Conservation (phyloP, 495 filamentous ascomycete species). For the Penicillium crystallinum region DNA sequence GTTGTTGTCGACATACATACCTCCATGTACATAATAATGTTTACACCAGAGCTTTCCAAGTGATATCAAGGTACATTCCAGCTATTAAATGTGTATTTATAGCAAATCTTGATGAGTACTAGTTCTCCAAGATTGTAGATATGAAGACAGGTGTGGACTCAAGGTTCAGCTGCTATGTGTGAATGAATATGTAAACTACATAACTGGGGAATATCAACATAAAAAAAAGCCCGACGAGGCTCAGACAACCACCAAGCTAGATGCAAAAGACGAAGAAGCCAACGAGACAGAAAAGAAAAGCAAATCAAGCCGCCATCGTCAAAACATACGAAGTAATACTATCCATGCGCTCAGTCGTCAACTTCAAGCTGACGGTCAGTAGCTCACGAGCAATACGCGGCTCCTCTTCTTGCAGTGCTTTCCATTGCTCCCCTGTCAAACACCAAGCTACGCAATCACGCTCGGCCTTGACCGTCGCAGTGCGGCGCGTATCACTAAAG, state of each 20-base stretch:
- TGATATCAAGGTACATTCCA: no score
- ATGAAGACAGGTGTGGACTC: background rate
- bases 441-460: constrained; percentile 78
- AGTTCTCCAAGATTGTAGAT: background rate
- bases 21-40: no score
- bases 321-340: constrained; percentile 71
- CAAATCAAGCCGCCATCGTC: constrained; percentile 5
- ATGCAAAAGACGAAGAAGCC: background rate
- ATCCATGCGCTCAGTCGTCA: constrained; percentile 85
- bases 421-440: constrained; percentile 65
- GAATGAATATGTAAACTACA: background rate
- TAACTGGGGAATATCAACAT: background rate
- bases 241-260: constrained; percentile 4
- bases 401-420: constrained; percentile 58
- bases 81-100: no score
- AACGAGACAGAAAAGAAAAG: background rate
- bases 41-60: no score
- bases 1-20: no score
- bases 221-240: background rate
- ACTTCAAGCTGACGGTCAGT: constrained; percentile 74
- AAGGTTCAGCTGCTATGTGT: background rate
- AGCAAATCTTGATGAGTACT: background rate
- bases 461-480: constrained; percentile 79
- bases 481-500: constrained; percentile 82
- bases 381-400: constrained; percentile 78